Base-by-base conservation (phyloP, 1,284 basidiomycete genomes). In the Pseudozyma sp. region DNA sequence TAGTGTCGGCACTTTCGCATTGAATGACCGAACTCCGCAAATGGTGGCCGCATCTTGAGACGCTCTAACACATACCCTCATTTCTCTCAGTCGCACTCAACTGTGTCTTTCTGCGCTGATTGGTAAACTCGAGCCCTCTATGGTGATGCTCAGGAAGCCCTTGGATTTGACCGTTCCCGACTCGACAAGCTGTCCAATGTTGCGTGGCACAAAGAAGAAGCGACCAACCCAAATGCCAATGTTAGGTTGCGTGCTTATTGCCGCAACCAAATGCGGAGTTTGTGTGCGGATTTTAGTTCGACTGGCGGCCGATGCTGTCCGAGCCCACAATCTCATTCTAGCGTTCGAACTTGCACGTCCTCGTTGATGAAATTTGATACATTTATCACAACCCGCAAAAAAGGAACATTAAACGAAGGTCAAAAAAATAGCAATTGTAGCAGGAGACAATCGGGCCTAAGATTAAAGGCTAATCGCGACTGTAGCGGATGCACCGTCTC, bases 21-120 rank as follows among this genome's bases (percentile, higher is more conserved):
- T 2, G 1, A 59, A 34, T 25, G 66, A 51, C 66, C 59, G 66
- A 69, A 58, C 52, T 47, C 66, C 66, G 65, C 65, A 56, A 54
- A 35, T 52, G 21, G 21, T 59, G 35, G 2, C 62, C 62, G 56
- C 62, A 64, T 49, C 36, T 12, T 19, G 25, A 31, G 25, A 31
- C 34, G 52, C 52, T 40, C 49, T 34, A 21, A 51, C 12, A 11
- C 14, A 14, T n/a, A 14, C 11, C 21, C 7, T 25, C 16, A 14
- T 52, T 38, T 40, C 25, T 31, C 25, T 31, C 25, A 31, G 25
- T 31, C 25, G 25, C 25, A 31, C 25, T 31, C 25, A 31, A 31
- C 25, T 3, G 25, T 31, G 25, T 31, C 25, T 31, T 31, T 31
- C 25, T 31, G 25, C 25, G 6, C 25, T 31, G 25, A 31, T 31